These are phyloP conservation scores for Hypocrella siamensis DNA, from an alignment of 2,329 filamentous ascomycete species.

Conservation along the genomic window DNA sequence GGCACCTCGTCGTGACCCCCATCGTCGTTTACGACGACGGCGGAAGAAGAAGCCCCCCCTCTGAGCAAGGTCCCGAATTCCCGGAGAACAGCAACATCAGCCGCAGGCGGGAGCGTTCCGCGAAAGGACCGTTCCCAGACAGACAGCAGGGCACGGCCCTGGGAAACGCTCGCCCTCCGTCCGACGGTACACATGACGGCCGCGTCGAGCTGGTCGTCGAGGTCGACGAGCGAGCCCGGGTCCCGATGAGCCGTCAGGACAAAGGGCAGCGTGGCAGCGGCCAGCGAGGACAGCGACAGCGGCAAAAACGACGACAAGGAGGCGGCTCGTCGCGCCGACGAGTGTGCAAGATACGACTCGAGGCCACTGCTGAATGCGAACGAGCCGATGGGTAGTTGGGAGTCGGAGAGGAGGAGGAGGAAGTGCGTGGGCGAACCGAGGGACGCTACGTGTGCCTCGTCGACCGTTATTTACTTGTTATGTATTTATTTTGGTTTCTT, in stretches of 20 bases:
- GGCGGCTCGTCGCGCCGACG: constrained; percentile 13
- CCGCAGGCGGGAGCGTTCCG: constrained; percentile 13
- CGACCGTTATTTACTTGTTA: neutral
- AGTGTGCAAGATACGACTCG: constrained; percentile 68
- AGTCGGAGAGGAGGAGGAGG: constrained; percentile 65
- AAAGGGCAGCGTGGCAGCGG: constrained; percentile 59
- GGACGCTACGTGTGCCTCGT: neutral
- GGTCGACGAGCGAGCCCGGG: constrained; percentile 30
- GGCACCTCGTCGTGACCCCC: constrained; percentile 2
- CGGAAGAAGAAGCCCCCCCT: constrained; percentile 1
- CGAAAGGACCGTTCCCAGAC: constrained; percentile 63
- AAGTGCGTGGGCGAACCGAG: constrained; percentile 34
- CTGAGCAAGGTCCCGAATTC: constrained; percentile 22
- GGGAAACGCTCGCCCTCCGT: constrained; percentile 56
- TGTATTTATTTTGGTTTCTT: neutral
- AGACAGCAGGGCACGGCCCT: constrained; percentile 57
- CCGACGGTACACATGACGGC: constrained; percentile 66
- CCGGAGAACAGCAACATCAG: constrained; percentile 14
- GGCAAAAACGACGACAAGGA: constrained; percentile 51
- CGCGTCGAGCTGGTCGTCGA: constrained; percentile 68
- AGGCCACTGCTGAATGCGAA: constrained; percentile 76
- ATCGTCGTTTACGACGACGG: no score
- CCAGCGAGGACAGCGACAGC: constrained; percentile 55
- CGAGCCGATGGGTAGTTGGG: constrained; percentile 67
- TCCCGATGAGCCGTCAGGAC: constrained; percentile 50